Percentiles rank a stretch among this genome's conserved stretches.
phyloP scores from a whole-genome alignment of 352 stramenopile species.

The Lagenidium giganteum region DNA sequence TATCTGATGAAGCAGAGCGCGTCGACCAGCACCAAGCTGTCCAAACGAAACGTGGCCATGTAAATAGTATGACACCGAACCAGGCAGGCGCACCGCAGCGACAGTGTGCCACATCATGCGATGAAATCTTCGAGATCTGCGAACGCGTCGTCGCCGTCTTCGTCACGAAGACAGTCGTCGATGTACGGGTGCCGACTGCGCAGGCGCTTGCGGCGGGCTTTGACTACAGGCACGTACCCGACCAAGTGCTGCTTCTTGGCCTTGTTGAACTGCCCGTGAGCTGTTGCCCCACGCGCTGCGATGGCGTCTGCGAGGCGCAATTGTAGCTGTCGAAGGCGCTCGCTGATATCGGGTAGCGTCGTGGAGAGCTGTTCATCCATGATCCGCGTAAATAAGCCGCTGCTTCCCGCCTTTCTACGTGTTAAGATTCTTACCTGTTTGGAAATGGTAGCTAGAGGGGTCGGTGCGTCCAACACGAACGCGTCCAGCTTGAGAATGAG shows the following conservation, averaged over 20 bases:
- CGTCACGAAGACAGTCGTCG: conserved; percentile 69
- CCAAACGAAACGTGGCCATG: conserved; percentile 29
- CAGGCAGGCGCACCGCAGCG: neutral
- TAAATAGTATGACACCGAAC: conserved; percentile 10
- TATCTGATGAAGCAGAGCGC: conserved; percentile 33
- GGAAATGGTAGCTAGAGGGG: too few relatives aligned
- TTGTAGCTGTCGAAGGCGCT: too few relatives aligned
- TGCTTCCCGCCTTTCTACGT: too few relatives aligned
- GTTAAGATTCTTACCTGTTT: too few relatives aligned
- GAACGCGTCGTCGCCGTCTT: conserved; percentile 62
- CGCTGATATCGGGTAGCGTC: too few relatives aligned
- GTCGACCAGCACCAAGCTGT: conserved; percentile 20
- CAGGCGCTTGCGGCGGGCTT: conserved; percentile 43
- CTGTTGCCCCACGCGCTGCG: too few relatives aligned
- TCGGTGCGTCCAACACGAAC: too few relatives aligned
- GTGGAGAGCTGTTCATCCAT: too few relatives aligned
- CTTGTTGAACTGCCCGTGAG: conserved; percentile 7
- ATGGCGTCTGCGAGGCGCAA: too few relatives aligned
- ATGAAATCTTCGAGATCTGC: conserved; percentile 79
- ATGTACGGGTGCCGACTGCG: conserved; percentile 70
- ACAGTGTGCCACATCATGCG: conserved; percentile 33
- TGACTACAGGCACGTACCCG: conserved; percentile 49
- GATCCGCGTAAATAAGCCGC: too few relatives aligned
- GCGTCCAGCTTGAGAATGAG: too few relatives aligned
- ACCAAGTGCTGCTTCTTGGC: conserved; percentile 32